Evolutionary conservation across 2,329 filamentous ascomycete species (phyloP).

Genomic region (Colletotrichum sp.): DNA sequence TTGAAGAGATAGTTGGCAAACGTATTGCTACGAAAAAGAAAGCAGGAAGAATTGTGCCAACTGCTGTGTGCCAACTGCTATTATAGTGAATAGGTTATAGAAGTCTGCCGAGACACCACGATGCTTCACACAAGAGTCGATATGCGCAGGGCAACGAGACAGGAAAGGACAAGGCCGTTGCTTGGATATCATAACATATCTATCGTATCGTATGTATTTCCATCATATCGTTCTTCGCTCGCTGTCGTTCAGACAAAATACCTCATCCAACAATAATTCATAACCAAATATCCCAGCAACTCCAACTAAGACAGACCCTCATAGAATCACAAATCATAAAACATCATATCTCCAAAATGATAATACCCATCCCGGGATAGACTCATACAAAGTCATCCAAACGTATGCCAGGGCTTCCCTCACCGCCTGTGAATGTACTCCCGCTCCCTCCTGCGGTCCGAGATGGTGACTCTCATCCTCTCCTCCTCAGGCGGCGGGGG

Average conservation of each 20-base stretch:
- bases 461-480: conserved; percentile 35
- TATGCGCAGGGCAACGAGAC: not conserved
- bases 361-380: too few relatives aligned
- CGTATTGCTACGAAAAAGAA: too few relatives aligned
- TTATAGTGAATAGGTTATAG: too few relatives aligned
- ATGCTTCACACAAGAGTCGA: not conserved
- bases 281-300: not conserved
- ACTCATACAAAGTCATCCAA: not conserved
- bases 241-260: not conserved
- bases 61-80: too few relatives aligned
- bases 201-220: not conserved
- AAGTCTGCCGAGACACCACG: not conserved
- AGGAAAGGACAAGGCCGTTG: not conserved
- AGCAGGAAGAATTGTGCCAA: too few relatives aligned
- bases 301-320: not conserved
- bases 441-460: conserved; percentile 35
- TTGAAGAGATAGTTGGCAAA: too few relatives aligned
- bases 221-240: not conserved
- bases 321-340: not conserved
- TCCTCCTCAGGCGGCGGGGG: conserved; percentile 34
- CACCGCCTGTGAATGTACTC: conserved; percentile 28
- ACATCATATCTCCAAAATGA: not conserved
- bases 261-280: not conserved
- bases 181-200: not conserved
- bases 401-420: not conserved